Conservation (phyloP, 352 stramenopile genomes). For the Thraustotheca clavata region DNA sequence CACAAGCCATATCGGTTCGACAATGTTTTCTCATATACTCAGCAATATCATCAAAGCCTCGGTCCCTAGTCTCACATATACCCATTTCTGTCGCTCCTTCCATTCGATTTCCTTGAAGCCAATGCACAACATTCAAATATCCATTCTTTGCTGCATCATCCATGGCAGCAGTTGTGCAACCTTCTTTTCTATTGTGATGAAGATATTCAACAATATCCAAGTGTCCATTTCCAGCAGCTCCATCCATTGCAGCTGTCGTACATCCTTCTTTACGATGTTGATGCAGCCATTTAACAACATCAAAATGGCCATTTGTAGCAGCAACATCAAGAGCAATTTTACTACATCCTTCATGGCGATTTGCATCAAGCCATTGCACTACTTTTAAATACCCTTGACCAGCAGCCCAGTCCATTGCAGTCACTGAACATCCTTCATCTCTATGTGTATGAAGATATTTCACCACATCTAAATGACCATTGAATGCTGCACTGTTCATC, state of each 20-base stretch:
- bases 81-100: constrained; percentile 6
- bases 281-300: constrained; percentile 20
- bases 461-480: not conserved
- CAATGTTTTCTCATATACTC: constrained; percentile 6
- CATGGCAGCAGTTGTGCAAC: constrained; percentile 17
- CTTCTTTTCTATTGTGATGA: constrained; percentile 6
- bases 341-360: constrained; percentile 16
- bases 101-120: constrained; percentile 1
- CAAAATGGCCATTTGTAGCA: constrained; percentile 15
- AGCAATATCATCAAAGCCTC: not conserved
- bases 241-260: constrained; percentile 9
- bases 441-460: constrained; percentile 11
- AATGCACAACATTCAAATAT: constrained; percentile 15
- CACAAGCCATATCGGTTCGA: not conserved
- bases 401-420: constrained; percentile 14
- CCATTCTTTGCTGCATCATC: constrained; percentile 22
- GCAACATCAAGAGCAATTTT: constrained; percentile 1
- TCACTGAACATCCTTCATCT: constrained; percentile 8
- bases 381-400: not conserved
- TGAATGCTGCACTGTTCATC: constrained; percentile 2
- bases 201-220: constrained; percentile 16
- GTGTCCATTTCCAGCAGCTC: constrained; percentile 5
- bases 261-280: constrained; percentile 10
- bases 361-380: constrained; percentile 4
- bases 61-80: not conserved